Percentiles rank a stretch among this genome's conserved stretches.
Evolutionary conservation across 192 early-diverging fungal species (phyloP).

Genomic region (Backusella tarrabulga): DNA sequence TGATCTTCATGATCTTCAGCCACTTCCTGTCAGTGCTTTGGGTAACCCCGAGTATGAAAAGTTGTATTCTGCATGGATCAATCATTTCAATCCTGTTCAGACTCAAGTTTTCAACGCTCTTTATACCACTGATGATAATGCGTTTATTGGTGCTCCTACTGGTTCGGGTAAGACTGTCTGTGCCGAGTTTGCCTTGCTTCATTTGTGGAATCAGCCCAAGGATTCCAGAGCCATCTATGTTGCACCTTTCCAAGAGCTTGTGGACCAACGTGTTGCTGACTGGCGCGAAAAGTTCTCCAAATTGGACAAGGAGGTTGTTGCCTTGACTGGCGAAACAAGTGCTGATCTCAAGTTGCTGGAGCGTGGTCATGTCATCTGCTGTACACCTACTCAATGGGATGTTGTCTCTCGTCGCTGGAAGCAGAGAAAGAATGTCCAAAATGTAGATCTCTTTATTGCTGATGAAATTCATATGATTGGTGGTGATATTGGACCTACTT

Average conservation of each 20-base stretch:
- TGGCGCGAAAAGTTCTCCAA: conserved; percentile 83
- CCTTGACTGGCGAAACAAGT: conserved; percentile 86
- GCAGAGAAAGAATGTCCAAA: conserved; percentile 91
- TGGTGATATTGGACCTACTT: conserved; percentile 84
- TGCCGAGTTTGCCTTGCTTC: conserved; percentile 93
- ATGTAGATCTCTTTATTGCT: conserved; percentile 83
- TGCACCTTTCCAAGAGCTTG: conserved; percentile 85
- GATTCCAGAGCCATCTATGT: conserved; percentile 85
- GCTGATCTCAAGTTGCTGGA: conserved; percentile 89
- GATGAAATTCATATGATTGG: conserved; percentile 96
- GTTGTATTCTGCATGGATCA: conserved; percentile 57
- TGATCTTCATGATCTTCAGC: conserved; percentile 91
- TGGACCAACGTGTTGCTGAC: conserved; percentile 69
- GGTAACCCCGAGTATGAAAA: conserved; percentile 73
- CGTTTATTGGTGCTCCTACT: conserved; percentile 89
- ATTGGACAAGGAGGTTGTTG: conserved; percentile 83
- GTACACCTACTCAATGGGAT: conserved; percentile 94
- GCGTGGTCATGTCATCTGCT: conserved; percentile 87
- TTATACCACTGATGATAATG: conserved; percentile 86
- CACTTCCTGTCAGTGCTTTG: conserved; percentile 77
- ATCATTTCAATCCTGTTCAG: conserved; percentile 92
- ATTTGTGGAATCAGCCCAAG: conserved; percentile 74
- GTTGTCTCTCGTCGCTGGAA: conserved; percentile 93
- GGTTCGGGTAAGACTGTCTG: conserved; percentile 95
- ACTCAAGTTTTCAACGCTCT: conserved; percentile 92